phyloP scores from a whole-genome alignment of 2,329 filamentous ascomycete genomes.

The Myriosclerotinia scirpicola region DNA sequence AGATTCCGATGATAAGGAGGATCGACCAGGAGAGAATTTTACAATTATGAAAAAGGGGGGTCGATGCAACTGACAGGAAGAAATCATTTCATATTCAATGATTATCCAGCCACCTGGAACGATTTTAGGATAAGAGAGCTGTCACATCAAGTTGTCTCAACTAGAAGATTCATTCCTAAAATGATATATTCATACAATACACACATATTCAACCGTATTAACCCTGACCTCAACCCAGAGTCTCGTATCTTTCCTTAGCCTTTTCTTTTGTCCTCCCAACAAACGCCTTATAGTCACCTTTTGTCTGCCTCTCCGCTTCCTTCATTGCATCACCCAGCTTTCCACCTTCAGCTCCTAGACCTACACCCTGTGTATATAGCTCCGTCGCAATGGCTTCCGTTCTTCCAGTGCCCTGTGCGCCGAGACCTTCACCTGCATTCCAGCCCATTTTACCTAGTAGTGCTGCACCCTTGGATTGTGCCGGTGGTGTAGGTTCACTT shows the following conservation, averaged over 20 bases:
- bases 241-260: slow-evolving; percentile 65
- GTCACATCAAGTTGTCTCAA: not conserved
- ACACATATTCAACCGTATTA: not conserved
- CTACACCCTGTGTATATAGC: slow-evolving; percentile 67
- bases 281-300: slow-evolving; percentile 60
- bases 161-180: not conserved
- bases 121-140: not conserved
- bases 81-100: not conserved
- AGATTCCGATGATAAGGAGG: too few species aligned
- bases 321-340: slow-evolving; percentile 67
- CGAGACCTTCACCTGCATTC: slow-evolving; percentile 63
- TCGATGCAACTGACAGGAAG: not conserved
- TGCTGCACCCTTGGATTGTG: slow-evolving; percentile 62
- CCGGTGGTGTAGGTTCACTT: slow-evolving; percentile 42
- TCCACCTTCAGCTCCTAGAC: slow-evolving; percentile 67
- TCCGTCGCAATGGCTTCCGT: slow-evolving; percentile 64
- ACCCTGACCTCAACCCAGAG: slow-evolving; percentile 45
- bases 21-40: too few species aligned
- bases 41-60: too few species aligned
- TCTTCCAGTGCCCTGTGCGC: slow-evolving; percentile 60
- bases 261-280: slow-evolving; percentile 64
- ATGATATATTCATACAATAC: slow-evolving; percentile 5
- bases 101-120: not conserved
- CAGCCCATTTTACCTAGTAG: slow-evolving; percentile 74
- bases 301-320: slow-evolving; percentile 62